Percentiles rank a stretch among this genome's conserved stretches.
Evolutionary conservation across 2,329 filamentous ascomycete genomes (phyloP).

Genomic region (Mariannaea sp.): DNA sequence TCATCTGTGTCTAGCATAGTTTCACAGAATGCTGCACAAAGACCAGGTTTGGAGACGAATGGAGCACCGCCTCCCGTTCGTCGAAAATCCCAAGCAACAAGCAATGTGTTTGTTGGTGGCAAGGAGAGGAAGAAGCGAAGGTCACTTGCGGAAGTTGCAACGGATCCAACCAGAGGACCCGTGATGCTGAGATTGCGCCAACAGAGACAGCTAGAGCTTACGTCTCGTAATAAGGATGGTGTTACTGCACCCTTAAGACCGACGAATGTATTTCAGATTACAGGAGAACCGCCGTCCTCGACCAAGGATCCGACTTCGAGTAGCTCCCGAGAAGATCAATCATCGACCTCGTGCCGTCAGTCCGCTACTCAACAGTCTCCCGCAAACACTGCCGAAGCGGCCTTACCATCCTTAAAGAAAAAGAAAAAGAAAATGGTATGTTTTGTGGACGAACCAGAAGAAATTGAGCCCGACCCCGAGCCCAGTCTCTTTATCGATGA

Average conservation of each 20-base stretch:
- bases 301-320: background rate
- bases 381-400: background rate
- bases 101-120: conserved; percentile 54
- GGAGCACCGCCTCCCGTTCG: conserved; percentile 11
- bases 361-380: background rate
- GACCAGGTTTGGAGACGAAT: conserved; percentile 5
- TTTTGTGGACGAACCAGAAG: conserved; percentile 28
- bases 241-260: conserved; percentile 43
- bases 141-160: conserved; percentile 46
- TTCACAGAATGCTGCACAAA: background rate
- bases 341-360: too few species aligned
- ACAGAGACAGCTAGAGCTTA: conserved; percentile 48
- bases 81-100: conserved; percentile 15
- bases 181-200: conserved; percentile 47
- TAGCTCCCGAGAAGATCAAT: conserved; percentile 11
- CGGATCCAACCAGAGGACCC: conserved; percentile 47
- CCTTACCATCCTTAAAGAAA: conserved; percentile 19
- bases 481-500: conserved; percentile 33
- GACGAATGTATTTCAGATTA: conserved; percentile 14
- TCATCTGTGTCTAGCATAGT: conserved; percentile 12
- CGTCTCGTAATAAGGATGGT: conserved; percentile 51
- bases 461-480: conserved; percentile 26
- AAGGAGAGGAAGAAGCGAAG: conserved; percentile 44
- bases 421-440: conserved; percentile 37
- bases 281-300: background rate